A percentile compares a stretch with the other conserved stretches of the same genome.
These are phyloP conservation scores for Abrus precatorius DNA, from an alignment of 306 rosid genomes.

Conservation along the genomic window DNA sequence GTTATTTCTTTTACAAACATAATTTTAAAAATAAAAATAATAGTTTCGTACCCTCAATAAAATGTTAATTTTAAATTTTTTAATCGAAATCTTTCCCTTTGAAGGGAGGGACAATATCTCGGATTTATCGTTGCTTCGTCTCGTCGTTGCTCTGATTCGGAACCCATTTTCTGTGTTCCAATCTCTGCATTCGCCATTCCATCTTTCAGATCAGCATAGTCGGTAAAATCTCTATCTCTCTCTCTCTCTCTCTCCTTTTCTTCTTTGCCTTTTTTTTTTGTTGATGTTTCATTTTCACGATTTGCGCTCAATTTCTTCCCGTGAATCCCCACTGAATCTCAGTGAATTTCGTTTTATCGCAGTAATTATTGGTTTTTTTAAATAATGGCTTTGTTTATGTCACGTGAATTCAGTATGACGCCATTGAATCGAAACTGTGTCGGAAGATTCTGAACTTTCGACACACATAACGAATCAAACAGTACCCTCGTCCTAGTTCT, in stretches of 20 bases:
- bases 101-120: slow-evolving; percentile 49
- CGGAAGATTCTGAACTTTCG: slow-evolving; percentile 46
- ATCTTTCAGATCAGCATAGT: slow-evolving; percentile 40
- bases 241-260: background rate
- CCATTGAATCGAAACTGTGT: slow-evolving; percentile 39
- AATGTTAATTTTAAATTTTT: background rate
- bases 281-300: slow-evolving; percentile 10
- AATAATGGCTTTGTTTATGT: background rate
- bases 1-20: no score
- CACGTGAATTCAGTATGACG: slow-evolving; percentile 36
- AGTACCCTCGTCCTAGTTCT: slow-evolving; percentile 35
- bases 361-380: background rate
- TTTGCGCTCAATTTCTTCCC: slow-evolving; percentile 45
- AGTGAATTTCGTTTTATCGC: slow-evolving; percentile 12
- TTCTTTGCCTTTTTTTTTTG: background rate
- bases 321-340: slow-evolving; percentile 22
- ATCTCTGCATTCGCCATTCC: slow-evolving; percentile 39
- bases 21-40: no score
- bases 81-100: slow-evolving; percentile 22
- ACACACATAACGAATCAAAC: slow-evolving; percentile 46
- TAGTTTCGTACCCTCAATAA: background rate
- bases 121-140: slow-evolving; percentile 38
- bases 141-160: slow-evolving; percentile 32
- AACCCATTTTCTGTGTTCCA: background rate
- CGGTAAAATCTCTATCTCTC: slow-evolving; percentile 30